Base-by-base conservation (phyloP, 495 filamentous ascomycete species). In the Durotheca rogersii region DNA sequence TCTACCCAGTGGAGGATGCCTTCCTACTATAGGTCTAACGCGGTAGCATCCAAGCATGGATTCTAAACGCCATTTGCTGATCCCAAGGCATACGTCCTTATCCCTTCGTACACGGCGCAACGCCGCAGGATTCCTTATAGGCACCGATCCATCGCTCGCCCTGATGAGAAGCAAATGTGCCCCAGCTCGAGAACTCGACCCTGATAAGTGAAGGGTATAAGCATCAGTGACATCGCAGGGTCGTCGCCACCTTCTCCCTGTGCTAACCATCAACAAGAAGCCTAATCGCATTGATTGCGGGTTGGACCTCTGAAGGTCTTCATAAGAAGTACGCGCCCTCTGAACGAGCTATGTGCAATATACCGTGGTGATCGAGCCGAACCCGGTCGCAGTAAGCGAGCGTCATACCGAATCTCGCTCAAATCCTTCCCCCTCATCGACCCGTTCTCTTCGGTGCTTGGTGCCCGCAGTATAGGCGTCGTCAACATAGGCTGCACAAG, bases 141-240 rank as follows among this genome's bases (percentile, higher is more conserved):
- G n/a, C n/a, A n/a, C 9, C 9, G 23, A 27, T 27, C 23, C 4
- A 27, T 27, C 23, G 9, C 9, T 9, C 23, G 23, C 14, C 46
- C 41, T 11, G 7, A 34, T 39, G 36, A 53, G 46, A 41, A 42
- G 42, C 11, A 20, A n/a, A 27, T 21, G 30, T 3, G 19, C 27
- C 41, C 50, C 30, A 47, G 42, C 9, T 30, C 32, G 15, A 15
- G 23, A 44, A 36, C 34, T 41, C 44, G 47, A 39, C 38, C 39
- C 39, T 39, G n/a, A n/a, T n/a, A n/a, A 39, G 23, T 16, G 25
- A 19, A 3, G 14, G 6, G 29, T 39, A 45, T 55, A 47, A 55
- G 52, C 52, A 40, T 39, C 43, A 51, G 29, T 44, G 27, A 29
- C 44, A 49, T 48, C 52, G 48, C 31, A 20, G 10, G 37, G 23